Base-by-base conservation (phyloP, 495 filamentous ascomycete genomes). In the Penicillium bovifimosum region DNA sequence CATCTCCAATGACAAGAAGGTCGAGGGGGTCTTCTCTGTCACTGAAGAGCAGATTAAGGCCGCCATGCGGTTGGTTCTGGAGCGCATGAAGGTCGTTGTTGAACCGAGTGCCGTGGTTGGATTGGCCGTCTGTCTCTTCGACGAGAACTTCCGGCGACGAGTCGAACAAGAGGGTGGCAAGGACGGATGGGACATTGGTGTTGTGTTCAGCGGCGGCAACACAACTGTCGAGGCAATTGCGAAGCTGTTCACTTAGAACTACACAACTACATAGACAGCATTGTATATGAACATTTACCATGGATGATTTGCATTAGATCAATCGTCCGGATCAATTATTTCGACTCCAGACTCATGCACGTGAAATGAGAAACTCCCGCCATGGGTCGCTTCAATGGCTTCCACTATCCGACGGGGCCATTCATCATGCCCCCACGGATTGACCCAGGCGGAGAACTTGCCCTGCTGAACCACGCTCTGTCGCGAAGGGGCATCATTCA, bases 151-250 rank as follows among this genome's bases (percentile, higher is more conserved):
- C 60, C 74, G 89, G 55, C 67, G 61, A 17, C 56, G 83, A 63
- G 86, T 90, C 31, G 83, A 90, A 68, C 66, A 62, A 45, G 85
- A 91, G 68, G 86, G 73, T 0, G 87, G 86, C 4, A 77, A 80
- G 56, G 76, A 81, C 17, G 90, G 88, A 2, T 92, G 90, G 87
- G 90, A 96, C 77, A 56, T 98, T 16, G 91, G 88, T 0, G 68
- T 97, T 50, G 83, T 96, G 33, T 78, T 98, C 52, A 90, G 84
- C 59, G 93, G 93, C 9, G 93, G 93, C 2, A 98, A 98, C 79
- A 90, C 90, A 11, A 88, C 82, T 33, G 69, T 96, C 13, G 91
- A 95, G 55, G 83, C 80, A 14, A 74, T 98, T 60, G 59, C 50
- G 31, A 73, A 73, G 58, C 44, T 75, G 28, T 71, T 67, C 50